These are phyloP conservation scores for Teratosphaeria epicoccoides DNA, from an alignment of 2,329 filamentous ascomycete species.

Conservation along the genomic window DNA sequence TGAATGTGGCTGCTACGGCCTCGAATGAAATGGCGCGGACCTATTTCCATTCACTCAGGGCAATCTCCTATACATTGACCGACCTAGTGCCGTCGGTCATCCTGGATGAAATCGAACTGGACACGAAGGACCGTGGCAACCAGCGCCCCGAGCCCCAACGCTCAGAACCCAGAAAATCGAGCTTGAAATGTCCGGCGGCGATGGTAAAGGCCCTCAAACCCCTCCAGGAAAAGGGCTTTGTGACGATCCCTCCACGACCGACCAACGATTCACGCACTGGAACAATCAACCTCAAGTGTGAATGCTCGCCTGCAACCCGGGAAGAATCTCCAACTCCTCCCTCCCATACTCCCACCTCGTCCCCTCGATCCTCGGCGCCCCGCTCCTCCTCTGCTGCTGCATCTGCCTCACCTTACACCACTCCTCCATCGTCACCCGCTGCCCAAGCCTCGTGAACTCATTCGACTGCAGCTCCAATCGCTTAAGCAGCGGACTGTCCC, in stretches of 20 bases:
- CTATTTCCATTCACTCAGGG: neutral
- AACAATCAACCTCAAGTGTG: conserved; percentile 22
- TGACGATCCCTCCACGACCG: no score
- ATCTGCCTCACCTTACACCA: conserved; percentile 30
- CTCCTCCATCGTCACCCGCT: conserved; percentile 36
- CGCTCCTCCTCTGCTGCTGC: conserved; percentile 29
- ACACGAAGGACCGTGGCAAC: neutral
- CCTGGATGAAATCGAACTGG: neutral
- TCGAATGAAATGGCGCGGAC: neutral
- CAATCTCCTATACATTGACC: neutral
- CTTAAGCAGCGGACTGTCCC: conserved; percentile 27
- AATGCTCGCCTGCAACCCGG: conserved; percentile 19
- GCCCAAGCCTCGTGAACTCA: conserved; percentile 20
- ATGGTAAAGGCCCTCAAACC: no score
- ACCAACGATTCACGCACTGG: no score
- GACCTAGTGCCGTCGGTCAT: neutral
- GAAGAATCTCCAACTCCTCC: conserved; percentile 29
- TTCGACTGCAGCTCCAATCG: conserved; percentile 24
- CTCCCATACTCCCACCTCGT: conserved; percentile 22
- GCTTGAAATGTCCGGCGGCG: no score
- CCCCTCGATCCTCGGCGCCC: conserved; percentile 30
- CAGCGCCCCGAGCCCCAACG: neutral
- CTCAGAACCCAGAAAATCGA: no score
- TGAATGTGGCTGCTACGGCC: neutral
- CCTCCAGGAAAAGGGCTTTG: no score